Percentiles rank a stretch among this genome's conserved stretches.
Conservation (phyloP, 768 basidiomycete genomes). For the Panus rudis region DNA sequence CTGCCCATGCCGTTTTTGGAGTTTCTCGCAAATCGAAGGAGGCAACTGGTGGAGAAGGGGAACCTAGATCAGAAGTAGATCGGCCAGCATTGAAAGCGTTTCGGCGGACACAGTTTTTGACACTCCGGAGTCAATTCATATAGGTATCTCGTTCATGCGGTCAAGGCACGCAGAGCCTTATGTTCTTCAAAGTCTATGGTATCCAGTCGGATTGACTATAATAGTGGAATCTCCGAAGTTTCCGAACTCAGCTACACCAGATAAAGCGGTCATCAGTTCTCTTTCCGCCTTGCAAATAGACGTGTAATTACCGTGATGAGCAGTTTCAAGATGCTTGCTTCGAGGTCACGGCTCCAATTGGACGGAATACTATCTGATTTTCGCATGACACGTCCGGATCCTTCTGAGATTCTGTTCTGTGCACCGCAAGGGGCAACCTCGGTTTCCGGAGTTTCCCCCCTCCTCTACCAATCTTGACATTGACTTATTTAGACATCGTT, state of each 20-base stretch:
- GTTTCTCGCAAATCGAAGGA: background rate
- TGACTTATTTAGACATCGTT: no score
- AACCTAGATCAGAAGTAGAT: conserved; percentile 1
- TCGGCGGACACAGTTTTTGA: background rate
- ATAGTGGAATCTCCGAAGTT: background rate
- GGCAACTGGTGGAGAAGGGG: background rate
- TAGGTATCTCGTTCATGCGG: background rate
- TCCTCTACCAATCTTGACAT: no score
- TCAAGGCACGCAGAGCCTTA: background rate
- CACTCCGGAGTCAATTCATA: background rate
- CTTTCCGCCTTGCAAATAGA: conserved; percentile 2
- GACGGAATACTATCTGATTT: conserved; percentile 12
- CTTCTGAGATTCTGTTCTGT: conserved; percentile 1
- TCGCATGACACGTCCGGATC: conserved; percentile 9
- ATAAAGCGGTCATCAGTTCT: background rate
- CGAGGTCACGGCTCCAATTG: conserved; percentile 6
- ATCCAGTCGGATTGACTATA: background rate
- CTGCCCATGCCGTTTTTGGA: conserved; percentile 9
- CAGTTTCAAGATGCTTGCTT: conserved; percentile 3
- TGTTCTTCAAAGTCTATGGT: background rate
- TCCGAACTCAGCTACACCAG: background rate
- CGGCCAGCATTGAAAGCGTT: background rate
- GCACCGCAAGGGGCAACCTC: conserved; percentile 10
- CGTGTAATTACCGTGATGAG: conserved; percentile 9
- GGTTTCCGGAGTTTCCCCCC: conserved; percentile 11